Base-by-base conservation (phyloP, 2,329 filamentous ascomycete species). In the Aureobasidium melanogenum region DNA sequence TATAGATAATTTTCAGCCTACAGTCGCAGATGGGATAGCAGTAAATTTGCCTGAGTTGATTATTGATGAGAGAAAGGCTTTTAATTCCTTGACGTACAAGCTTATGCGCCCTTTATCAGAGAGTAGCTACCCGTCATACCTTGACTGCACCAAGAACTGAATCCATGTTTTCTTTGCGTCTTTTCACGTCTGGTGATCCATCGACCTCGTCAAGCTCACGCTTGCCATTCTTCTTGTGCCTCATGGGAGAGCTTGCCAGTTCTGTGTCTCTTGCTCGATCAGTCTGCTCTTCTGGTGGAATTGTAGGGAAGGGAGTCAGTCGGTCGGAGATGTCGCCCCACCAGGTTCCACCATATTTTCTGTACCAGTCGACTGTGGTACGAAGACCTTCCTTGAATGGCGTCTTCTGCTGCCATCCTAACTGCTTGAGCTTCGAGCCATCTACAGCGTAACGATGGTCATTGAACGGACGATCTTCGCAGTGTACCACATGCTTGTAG, bases 401-500 rank as follows among this genome's bases (percentile, higher is more conserved):
- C 2, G 83, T 87, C 72, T 83, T 84, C 70, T 88, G 88, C 60
- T 82, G 77, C 88, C 87, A 90, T 24, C 87, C 88, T 5, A 91
- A 77, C 64, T 80, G 74, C 41, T 82, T 76, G 66, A 90, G 79
- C 73, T 89, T 89, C 58, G 80, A 82, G 36, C 83, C 86, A 69
- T 90, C 85, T 2, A 89, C 84, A 12, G 86, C 86, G 68, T 90
- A 91, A 39, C 87, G 79, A 68, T 84, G 82, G 72, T 91, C 88
- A 72, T 90, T 90, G 76, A 88, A 93, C 0, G 88, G 89, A 22
- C 89, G 81, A 74, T 94, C 89, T 65, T 86, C 81, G 2, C 88
- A 90, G 73, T 89, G 87, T 72, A 88, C 84, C 67, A 92, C 82
- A 81, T 85, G 88, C 67, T 80, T 80, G 62, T 80, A 77, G 60